Evolutionary conservation across 805 yeast species (phyloP), one percentile per base, ranked within the genome.

Genomic region (Soucietia sequanensis): DNA sequence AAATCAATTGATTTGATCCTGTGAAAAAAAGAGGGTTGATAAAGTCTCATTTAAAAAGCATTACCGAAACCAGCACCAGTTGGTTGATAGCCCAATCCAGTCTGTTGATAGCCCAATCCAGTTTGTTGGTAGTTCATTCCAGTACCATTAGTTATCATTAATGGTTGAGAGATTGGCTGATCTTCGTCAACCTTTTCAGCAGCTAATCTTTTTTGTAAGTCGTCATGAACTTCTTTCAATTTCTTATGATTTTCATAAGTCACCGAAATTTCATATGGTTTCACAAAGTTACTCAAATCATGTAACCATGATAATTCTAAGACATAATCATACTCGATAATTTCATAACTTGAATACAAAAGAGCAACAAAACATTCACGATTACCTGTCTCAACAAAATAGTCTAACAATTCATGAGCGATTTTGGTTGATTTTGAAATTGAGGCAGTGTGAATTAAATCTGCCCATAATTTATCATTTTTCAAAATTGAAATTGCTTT

Each of bases 301-400:
- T 88, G 84, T 57, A 95, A 72, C 99, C 99, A 93, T 22, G 95
- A 75, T 46, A 89, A 68, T 62, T 93, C 99, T 47, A 84, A 64
- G 14, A 91, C 96, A 52, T 81, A 81, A 54, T 93, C 99, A 46
- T 78, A 80, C 34, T 78, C 78, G 46, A 93, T 71, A 54, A 82
- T 69, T 34, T 83, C 85, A 61, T 93, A 93, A 53, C 95, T 86
- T 5, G 87, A 70, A 67, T 83, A 93, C 54, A 93, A 73, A 42
- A 90, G 77, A 5, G 96, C 97, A 52, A 89, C 84, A 57, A 88
- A 85, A 52, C 96, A 86, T 70, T 93, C 99, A 63, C 83, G 88
- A 68, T 93, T 93, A 48, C 96, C 98, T 25, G 95, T 87, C 52
- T 91, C 97, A 41, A 93, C 97, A 61, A 93, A 93, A 68, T 91